phyloP scores from a whole-genome alignment of 2,329 filamentous ascomycete species.

The Pezizomycotina sp. region DNA sequence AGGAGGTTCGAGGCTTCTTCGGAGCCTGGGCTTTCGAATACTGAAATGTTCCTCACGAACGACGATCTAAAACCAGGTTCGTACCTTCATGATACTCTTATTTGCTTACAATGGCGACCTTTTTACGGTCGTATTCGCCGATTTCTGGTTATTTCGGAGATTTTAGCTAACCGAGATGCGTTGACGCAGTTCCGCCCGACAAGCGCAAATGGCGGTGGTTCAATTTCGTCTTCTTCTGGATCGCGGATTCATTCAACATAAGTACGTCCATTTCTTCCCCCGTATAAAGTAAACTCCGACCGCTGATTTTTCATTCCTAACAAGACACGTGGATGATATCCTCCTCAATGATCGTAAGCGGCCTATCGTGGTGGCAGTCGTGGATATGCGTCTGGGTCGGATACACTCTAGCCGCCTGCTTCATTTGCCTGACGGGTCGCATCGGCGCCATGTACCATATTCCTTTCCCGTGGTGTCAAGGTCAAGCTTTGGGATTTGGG shows the following conservation, averaged over 20 bases:
- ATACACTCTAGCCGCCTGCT: slow-evolving; percentile 58
- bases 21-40: slow-evolving; percentile 59
- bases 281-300: not conserved
- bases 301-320: slow-evolving; percentile 4
- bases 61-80: slow-evolving; percentile 53
- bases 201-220: slow-evolving; percentile 69
- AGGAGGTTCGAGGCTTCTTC: slow-evolving; percentile 52
- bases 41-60: slow-evolving; percentile 77
- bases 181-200: slow-evolving; percentile 51
- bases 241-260: slow-evolving; percentile 66
- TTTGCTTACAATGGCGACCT: slow-evolving; percentile 1
- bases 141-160: slow-evolving; percentile 1
- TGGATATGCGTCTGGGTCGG: slow-evolving; percentile 81
- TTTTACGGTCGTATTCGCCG: slow-evolving; percentile 1
- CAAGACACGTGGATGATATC: slow-evolving; percentile 88
- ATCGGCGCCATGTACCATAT: slow-evolving; percentile 81
- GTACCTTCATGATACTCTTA: slow-evolving; percentile 5
- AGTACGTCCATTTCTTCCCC: slow-evolving; percentile 30
- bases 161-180: not conserved
- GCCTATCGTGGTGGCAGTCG: slow-evolving; percentile 72
- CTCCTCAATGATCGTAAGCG: slow-evolving; percentile 59
- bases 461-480: slow-evolving; percentile 64
- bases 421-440: slow-evolving; percentile 61
- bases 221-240: slow-evolving; percentile 82
- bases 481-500: slow-evolving; percentile 70